phyloP scores from a whole-genome alignment of 1,139 yeast genomes.

The Saccharomyces uvarum region DNA sequence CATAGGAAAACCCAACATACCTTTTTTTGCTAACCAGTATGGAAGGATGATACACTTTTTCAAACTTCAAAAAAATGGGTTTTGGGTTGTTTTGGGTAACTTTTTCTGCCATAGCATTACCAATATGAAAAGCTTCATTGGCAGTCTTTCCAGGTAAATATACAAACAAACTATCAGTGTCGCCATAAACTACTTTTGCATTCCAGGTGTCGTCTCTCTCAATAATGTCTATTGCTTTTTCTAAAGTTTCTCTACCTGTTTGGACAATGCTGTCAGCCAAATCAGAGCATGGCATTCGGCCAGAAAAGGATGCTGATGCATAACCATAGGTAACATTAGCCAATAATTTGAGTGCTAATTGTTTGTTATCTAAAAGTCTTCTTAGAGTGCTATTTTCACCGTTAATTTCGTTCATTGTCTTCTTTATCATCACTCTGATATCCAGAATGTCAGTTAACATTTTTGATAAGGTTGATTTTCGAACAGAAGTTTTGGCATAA shows the following conservation, averaged over 20 bases:
- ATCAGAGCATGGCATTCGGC: constrained; percentile 95
- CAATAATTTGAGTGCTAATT: constrained; percentile 76
- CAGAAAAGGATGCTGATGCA: constrained; percentile 88
- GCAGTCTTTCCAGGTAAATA: constrained; percentile 77
- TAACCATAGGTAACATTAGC: constrained; percentile 97
- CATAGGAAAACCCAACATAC: constrained; percentile 81
- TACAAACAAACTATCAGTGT: constrained; percentile 88
- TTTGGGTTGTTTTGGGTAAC: constrained; percentile 67
- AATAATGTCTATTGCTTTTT: constrained; percentile 60
- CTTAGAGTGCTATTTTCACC: constrained; percentile 34
- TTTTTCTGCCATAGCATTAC: constrained; percentile 55
- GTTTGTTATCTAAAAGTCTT: constrained; percentile 65
- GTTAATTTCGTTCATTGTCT: constrained; percentile 51
- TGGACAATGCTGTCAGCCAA: constrained; percentile 91
- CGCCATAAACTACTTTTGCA: constrained; percentile 93
- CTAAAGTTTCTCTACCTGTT: constrained; percentile 78
- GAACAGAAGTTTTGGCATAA: constrained; percentile 56
- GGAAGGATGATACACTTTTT: constrained; percentile 85
- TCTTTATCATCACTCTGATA: constrained; percentile 70
- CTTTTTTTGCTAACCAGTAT: constrained; percentile 78
- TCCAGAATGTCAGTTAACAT: constrained; percentile 80
- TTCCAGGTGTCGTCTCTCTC: constrained; percentile 59
- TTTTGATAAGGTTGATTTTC: constrained; percentile 70
- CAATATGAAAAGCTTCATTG: constrained; percentile 70
- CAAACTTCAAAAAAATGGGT: constrained; percentile 79